Evolutionary conservation across 208 protist genomes (phyloP).

Genomic region (Leishmania gerbilli): DNA sequence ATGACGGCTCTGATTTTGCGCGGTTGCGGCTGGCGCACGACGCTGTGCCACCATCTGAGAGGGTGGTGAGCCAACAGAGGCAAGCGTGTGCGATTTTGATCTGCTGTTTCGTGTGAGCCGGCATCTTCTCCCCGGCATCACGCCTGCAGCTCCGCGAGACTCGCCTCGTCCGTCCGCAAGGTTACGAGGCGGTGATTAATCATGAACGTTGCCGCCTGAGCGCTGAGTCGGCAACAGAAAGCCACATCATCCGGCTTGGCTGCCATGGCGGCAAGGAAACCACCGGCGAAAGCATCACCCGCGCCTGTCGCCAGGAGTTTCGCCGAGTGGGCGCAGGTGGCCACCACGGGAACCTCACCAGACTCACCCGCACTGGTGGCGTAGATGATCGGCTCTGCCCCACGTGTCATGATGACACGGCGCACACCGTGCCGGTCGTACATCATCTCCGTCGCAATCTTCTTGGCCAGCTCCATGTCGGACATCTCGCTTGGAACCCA

Average conservation of each 20-base stretch:
- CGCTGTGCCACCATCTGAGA: neutral
- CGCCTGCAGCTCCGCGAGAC: conserved; percentile 8
- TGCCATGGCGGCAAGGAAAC: conserved; percentile 77
- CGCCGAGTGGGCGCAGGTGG: conserved; percentile 61
- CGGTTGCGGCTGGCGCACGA: neutral
- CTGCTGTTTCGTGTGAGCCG: neutral
- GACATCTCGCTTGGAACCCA: conserved; percentile 42
- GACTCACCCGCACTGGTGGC: conserved; percentile 31
- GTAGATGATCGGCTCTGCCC: conserved; percentile 71
- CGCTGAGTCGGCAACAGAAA: conserved; percentile 54
- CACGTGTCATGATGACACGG: conserved; percentile 88
- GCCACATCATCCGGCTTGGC: conserved; percentile 39
- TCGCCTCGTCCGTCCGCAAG: conserved; percentile 21
- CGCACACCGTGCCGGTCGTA: conserved; percentile 34
- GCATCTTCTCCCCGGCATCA: neutral
- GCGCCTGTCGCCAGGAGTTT: conserved; percentile 88
- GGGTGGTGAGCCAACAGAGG: neutral
- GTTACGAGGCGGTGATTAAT: conserved; percentile 49
- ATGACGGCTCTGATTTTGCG: neutral
- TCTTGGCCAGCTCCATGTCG: conserved; percentile 21
- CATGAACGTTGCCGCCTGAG: conserved; percentile 50
- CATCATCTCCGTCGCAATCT: conserved; percentile 38
- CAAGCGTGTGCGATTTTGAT: neutral
- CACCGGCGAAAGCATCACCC: conserved; percentile 94
- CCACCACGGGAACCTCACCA: conserved; percentile 38